Evolutionary conservation across 2,329 filamentous ascomycete species (phyloP), one percentile per base, ranked within the genome.

Genomic region (Aspergillus felis): DNA sequence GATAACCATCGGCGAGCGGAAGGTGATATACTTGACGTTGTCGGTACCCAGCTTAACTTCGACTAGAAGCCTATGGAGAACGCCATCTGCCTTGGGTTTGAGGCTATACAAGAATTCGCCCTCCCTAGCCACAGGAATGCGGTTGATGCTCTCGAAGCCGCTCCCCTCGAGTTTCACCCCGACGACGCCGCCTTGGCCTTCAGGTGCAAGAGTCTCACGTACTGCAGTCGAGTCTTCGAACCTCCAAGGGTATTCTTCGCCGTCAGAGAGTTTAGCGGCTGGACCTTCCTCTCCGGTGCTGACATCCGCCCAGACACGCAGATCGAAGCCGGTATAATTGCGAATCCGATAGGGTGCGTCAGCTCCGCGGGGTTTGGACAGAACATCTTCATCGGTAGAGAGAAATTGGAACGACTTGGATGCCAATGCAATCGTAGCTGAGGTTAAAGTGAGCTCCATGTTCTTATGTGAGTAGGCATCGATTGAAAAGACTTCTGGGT

Each of bases 141-240:
- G 91, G 68, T 89, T 90, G 56, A 99, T 85, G 51, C 87, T 86
- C 65, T 99, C 92, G 67, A 99, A 99, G 0, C 92, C 94, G 68
- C 93, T 97, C 42, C 91, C 92, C 69, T 99, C 92, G 1, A 99
- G 84, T 58, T 88, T 87, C 35, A 97, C 83, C 12, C 89, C 87
- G 44, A 99, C 90, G 61, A 90, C 82, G 25, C 91, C 89, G 52
- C 87, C 87, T 58, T 86, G 89, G 7, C 87, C 89, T 70, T 99
- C 94, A 0, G 91, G 88, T 4, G 91, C 87, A 5, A 99, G 81
- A 51, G 89, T 96, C 75, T 99, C 94, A 74, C 94, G 89, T 82
- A 97, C 96, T 66, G 94, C 94, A 64, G 92, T 92, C 78, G 93
- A 94, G 64, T 97, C 92, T 74, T 99, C 94, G 62, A 99, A 99